A percentile compares a stretch with the other conserved stretches of the same genome.
phyloP scores from a whole-genome alignment of 352 stramenopile species.

The Globisporangium parvum region DNA sequence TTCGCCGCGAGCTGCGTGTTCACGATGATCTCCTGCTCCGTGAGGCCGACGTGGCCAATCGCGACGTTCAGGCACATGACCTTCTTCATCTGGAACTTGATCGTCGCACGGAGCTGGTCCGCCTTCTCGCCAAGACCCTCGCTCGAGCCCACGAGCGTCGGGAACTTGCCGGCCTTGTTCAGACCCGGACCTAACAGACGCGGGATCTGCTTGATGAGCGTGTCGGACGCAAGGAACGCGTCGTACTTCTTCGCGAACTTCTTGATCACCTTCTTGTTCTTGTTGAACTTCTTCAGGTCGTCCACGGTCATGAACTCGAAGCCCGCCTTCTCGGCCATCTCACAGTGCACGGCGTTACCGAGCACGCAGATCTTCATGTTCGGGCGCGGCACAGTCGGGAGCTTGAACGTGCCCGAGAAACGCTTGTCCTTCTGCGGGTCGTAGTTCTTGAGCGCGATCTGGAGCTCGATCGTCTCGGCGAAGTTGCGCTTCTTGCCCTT shows the following conservation, averaged over 20 bases:
- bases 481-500: constrained; percentile 99
- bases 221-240: constrained; percentile 98
- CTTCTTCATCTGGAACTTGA: constrained; percentile 99
- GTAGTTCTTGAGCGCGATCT: constrained; percentile 99
- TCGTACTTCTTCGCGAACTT: constrained; percentile 99
- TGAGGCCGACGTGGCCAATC: constrained; percentile 95
- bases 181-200: constrained; percentile 98
- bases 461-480: constrained; percentile 98
- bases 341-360: constrained; percentile 97
- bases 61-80: constrained; percentile 99
- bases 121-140: constrained; percentile 98
- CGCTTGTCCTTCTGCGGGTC: constrained; percentile 99
- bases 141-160: constrained; percentile 91
- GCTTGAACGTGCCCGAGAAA: constrained; percentile 99
- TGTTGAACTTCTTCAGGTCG: constrained; percentile 99
- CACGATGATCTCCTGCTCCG: constrained; percentile 94
- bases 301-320: constrained; percentile 98
- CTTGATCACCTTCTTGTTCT: constrained; percentile 99
- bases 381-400: constrained; percentile 93
- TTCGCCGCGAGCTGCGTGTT: constrained; percentile 99
- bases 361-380: constrained; percentile 98
- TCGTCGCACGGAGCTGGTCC: constrained; percentile 96
- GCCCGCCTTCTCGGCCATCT: constrained; percentile 97
- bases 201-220: constrained; percentile 99
- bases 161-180: constrained; percentile 99